phyloP scores from a whole-genome alignment of 2,329 filamentous ascomycete genomes.

The Talaromyces rugulosus region DNA sequence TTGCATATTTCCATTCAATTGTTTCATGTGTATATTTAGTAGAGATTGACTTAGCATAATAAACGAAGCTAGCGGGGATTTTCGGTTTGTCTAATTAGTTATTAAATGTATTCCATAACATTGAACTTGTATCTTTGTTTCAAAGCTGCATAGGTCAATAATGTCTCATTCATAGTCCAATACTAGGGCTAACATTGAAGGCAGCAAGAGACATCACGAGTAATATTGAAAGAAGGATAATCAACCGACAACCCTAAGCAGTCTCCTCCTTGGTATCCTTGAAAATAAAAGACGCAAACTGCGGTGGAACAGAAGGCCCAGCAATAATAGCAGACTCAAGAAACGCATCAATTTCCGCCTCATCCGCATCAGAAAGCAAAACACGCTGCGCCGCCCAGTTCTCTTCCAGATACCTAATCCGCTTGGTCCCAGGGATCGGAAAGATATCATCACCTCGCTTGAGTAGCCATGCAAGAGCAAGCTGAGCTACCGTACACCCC shows the following conservation, averaged over 20 bases:
- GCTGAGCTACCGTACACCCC: constrained; percentile 51
- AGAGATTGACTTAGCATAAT: neutral
- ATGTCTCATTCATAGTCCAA: neutral
- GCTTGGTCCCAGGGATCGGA: constrained; percentile 26
- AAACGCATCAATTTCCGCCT: constrained; percentile 4
- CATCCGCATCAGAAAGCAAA: constrained; percentile 6
- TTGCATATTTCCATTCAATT: constrained; percentile 15
- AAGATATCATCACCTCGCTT: constrained; percentile 46
- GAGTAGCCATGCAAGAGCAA: constrained; percentile 62
- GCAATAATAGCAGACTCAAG: constrained; percentile 4
- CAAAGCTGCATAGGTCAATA: neutral
- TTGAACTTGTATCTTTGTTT: neutral
- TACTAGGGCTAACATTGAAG: neutral
- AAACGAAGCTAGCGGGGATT: neutral
- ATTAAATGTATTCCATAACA: neutral
- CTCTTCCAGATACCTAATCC: constrained; percentile 14
- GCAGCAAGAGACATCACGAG: neutral
- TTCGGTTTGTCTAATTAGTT: neutral
- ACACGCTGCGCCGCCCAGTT: constrained; percentile 6
- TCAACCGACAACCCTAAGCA: neutral
- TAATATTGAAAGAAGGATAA: neutral
- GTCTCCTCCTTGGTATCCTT: constrained; percentile 8
- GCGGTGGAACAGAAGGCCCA: constrained; percentile 1
- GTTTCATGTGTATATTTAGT: neutral
- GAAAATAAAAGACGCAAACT: constrained; percentile 4